Evolutionary conservation across 352 stramenopile species (phyloP), one percentile per base, ranked within the genome.

Genomic region (Globisporangium nunn): DNA sequence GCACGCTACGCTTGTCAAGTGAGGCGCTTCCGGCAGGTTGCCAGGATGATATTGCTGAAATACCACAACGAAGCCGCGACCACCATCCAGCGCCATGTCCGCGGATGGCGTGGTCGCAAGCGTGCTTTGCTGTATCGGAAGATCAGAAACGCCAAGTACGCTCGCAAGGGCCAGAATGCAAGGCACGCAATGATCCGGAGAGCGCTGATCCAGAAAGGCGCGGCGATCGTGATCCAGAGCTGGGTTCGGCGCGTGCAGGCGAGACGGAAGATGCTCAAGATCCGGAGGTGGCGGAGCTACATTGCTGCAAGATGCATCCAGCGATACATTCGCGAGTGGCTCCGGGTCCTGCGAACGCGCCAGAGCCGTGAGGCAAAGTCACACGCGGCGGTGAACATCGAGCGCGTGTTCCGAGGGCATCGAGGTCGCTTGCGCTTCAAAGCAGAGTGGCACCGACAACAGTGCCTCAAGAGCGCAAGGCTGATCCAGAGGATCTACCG

Each of bases 41-140:
- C 72, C 10, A 48, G 54, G 6, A 52, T 45, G 10, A 72, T 67
- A 23, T 40, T 85, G 3, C 33, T 17, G 0, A 67, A 67, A 31
- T 58, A 75, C n/a, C 72, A 50, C 2, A 63, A 70, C 11, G 61
- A 69, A 15, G 64, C 72, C 10, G 71, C 70, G 5, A 12, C 54
- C 4, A 4, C 33, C 14, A 76, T 88, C 48, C 75, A 91, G 51
- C 66, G 75, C 0, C 62, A 67, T 7, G 66, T 73, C 17, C 75
- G 79, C n/a, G 79, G 79, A 0, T 71, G 72, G 52, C 56, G 67
- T 2, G 81, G 81, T 7, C 69, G 81, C 1, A 71, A 71, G 14
- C 81, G 75, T n/a, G 73, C 76, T 6, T 28, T 71, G 17, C 53
- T 91, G 6, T 86, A 81, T 57, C 73, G 78, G 28, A 89, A 89